Evolutionary conservation across 305 asterid genomes (phyloP).

Genomic region (Solanum hybrid): DNA sequence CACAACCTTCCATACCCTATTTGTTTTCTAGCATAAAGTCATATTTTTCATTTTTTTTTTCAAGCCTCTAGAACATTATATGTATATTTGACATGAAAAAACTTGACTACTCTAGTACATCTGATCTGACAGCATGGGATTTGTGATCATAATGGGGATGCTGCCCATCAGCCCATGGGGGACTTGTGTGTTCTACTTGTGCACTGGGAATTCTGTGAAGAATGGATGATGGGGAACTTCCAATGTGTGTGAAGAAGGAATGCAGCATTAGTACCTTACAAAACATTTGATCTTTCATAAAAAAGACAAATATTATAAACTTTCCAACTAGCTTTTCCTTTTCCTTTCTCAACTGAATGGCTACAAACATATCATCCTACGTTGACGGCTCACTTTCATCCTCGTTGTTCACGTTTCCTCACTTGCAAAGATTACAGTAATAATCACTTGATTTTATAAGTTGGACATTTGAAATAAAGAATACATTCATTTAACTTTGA

Average conservation of each 20-base stretch:
- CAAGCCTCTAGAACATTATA: not conserved
- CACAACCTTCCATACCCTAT: not conserved
- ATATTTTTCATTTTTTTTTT: not conserved
- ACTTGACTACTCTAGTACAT: not conserved
- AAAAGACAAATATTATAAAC: not conserved
- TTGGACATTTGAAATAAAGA: not conserved
- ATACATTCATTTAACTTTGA: not conserved
- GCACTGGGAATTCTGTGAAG: not conserved
- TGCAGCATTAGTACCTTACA: not conserved
- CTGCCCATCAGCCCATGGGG: not conserved
- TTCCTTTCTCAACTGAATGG: not conserved
- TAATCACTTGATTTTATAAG: not conserved
- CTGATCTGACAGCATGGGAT: not conserved
- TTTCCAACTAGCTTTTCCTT: not conserved
- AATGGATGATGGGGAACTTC: not conserved
- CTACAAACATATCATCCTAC: not conserved
- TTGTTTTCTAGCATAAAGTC: not conserved
- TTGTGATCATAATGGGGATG: not conserved
- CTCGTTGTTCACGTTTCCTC: not conserved
- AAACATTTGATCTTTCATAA: not conserved
- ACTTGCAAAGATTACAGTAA: not conserved
- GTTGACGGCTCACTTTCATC: not conserved
- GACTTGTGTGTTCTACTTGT: not conserved
- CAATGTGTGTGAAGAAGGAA: not conserved
- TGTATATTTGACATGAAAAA: not conserved